Evolutionary conservation across 306 rosid genomes (phyloP).

Genomic region (Quercus wislizeni): DNA sequence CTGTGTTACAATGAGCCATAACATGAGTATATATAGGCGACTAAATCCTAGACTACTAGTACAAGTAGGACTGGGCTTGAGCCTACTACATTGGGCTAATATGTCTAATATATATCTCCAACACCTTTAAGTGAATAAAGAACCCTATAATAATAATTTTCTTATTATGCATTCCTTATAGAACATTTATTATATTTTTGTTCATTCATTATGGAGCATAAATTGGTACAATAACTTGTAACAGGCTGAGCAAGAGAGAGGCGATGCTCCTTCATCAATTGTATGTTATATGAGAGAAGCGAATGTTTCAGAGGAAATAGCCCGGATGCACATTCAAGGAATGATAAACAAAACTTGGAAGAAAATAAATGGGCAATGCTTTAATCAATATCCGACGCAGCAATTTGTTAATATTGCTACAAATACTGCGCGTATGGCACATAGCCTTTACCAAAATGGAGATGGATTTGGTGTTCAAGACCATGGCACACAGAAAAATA

Average conservation of each 20-base stretch:
- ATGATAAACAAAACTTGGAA: slow-evolving; percentile 42
- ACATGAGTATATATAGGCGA: no score
- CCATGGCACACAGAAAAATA: slow-evolving; percentile 15
- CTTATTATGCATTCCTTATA: not conserved
- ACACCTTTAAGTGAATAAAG: no score
- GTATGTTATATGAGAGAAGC: slow-evolving; percentile 47
- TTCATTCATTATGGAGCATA: not conserved
- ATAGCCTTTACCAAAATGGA: slow-evolving; percentile 42
- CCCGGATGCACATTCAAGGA: slow-evolving; percentile 29
- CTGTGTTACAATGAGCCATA: no score
- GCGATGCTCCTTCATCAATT: slow-evolving; percentile 57
- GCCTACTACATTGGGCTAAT: no score
- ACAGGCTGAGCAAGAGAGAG: slow-evolving; percentile 63
- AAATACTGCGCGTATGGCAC: slow-evolving; percentile 45
- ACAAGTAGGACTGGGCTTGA: no score
- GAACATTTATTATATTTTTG: not conserved
- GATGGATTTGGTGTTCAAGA: slow-evolving; percentile 58
- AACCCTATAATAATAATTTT: no score
- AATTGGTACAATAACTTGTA: not conserved
- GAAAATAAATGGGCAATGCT: slow-evolving; percentile 32
- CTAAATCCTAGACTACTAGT: no score
- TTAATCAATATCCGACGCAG: not conserved
- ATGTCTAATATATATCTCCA: no score
- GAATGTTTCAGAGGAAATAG: slow-evolving; percentile 41
- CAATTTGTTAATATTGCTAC: slow-evolving; percentile 28